Evolutionary conservation across 2,329 filamentous ascomycete genomes (phyloP).

Genomic region (Apiospora pterosperma): DNA sequence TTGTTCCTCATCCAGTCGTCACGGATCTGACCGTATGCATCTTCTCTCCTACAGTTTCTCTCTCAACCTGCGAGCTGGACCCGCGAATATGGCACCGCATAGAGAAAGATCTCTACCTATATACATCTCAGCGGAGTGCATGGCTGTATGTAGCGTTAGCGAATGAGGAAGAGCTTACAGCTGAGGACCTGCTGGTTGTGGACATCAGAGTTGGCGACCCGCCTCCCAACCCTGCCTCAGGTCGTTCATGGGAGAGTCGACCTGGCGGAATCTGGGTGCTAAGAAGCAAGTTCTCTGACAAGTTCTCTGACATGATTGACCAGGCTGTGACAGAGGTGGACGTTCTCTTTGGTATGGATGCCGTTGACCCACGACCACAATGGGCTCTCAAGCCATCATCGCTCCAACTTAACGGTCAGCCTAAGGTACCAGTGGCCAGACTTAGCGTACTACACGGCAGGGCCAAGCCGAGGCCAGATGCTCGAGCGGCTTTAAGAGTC

Average conservation of each 20-base stretch:
- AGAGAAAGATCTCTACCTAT: slow-evolving; percentile 67
- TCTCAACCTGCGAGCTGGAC: slow-evolving; percentile 21
- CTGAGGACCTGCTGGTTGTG: slow-evolving; percentile 58
- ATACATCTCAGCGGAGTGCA: slow-evolving; percentile 60
- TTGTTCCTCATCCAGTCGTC: slow-evolving; percentile 22
- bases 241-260: slow-evolving; percentile 55
- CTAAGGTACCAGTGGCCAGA: slow-evolving; percentile 31
- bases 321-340: slow-evolving; percentile 61
- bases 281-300: slow-evolving; percentile 43
- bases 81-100: slow-evolving; percentile 54
- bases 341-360: slow-evolving; percentile 57
- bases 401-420: slow-evolving; percentile 30
- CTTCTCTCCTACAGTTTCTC: slow-evolving; percentile 17
- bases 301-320: slow-evolving; percentile 15
- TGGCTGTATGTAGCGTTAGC: slow-evolving; percentile 60
- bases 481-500: slow-evolving; percentile 42
- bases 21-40: slow-evolving; percentile 30
- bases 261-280: slow-evolving; percentile 64
- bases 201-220: slow-evolving; percentile 59
- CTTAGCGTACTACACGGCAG: slow-evolving; percentile 27
- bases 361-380: slow-evolving; percentile 28
- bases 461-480: slow-evolving; percentile 21
- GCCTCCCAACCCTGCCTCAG: slow-evolving; percentile 25
- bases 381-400: slow-evolving; percentile 30
- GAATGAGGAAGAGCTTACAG: slow-evolving; percentile 59